Evolutionary conservation across 495 filamentous ascomycete species (phyloP), one percentile per base, ranked within the genome.

Genomic region (Penicillium waksmanii): DNA sequence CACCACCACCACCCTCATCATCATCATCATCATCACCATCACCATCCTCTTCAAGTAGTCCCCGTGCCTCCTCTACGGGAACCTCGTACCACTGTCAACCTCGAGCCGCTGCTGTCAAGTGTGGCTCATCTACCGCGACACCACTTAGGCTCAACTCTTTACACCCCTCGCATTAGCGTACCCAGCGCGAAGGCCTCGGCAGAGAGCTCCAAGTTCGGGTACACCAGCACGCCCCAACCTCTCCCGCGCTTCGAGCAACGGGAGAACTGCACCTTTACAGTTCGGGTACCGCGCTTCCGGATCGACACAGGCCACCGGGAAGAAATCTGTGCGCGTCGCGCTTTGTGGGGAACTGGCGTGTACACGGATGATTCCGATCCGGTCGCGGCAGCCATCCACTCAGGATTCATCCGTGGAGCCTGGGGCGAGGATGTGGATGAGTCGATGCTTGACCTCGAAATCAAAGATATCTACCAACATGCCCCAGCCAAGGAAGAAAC

Each of bases 301-400:
- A 82, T 99, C 25, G 83, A 80, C 15, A 69, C 82, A 1, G 72
- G 76, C 6, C 82, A 87, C 35, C 85, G 93, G 8, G 89, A 92
- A 68, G 91, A 95, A 64, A 92, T 98, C 62, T 93, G 90, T 19
- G 73, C 82, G 7, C 82, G 88, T 13, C 84, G 89, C 44, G 87
- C 89, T 2, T 72, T 98, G 3, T 98, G 93, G 93, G 95, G 95
- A 10, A 93, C 92, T 0, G 91, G 93, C 18, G 81, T 98, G 6
- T 98, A 98, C 71, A 96, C 93, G 0, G 96, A 98, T 64, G 96
- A 98, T 75, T 96, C 92, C 0, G 96, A 98, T 68, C 84, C 92
- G 5, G 82, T 98, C 50, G 96, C 93, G 0, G 93, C 93, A 3
- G 92, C 94, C 56, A 95, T 98, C 56, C 95, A 98, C 72, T 85